A percentile compares a stretch with the other conserved stretches of the same genome.
Conservation (phyloP, 2,329 filamentous ascomycete genomes). For the Tolypocladium ophioglossoides region DNA sequence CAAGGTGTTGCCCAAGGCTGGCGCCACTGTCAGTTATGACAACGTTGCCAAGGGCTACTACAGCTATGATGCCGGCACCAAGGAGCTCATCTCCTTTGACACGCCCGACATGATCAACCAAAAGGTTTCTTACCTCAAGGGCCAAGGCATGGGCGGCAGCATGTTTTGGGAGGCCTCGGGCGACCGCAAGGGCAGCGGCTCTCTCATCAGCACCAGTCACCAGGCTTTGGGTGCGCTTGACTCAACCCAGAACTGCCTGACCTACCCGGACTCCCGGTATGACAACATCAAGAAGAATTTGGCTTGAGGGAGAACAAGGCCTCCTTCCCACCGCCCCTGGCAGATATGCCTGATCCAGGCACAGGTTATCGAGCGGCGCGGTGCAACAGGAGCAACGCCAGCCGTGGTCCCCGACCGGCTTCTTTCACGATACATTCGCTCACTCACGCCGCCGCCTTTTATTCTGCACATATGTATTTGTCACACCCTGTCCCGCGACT, state of each 20-base stretch:
- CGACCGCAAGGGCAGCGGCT: constrained; percentile 49
- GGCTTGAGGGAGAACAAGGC: constrained; percentile 4
- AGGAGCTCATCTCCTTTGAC: constrained; percentile 63
- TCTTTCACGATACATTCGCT: neutral
- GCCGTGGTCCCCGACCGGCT: neutral
- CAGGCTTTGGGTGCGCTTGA: constrained; percentile 32
- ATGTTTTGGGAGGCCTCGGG: constrained; percentile 83
- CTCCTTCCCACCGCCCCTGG: neutral
- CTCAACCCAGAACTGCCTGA: constrained; percentile 35
- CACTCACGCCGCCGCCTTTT: neutral
- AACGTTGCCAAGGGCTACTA: constrained; percentile 51
- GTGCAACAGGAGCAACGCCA: neutral
- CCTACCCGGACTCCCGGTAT: constrained; percentile 43
- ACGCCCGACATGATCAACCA: constrained; percentile 45
- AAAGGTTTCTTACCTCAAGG: constrained; percentile 58
- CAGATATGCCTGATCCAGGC: neutral
- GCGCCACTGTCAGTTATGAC: constrained; percentile 49
- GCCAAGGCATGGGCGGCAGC: constrained; percentile 54
- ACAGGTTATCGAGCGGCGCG: neutral
- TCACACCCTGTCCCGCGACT: neutral
- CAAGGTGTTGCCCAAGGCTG: constrained; percentile 58
- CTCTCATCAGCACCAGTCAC: constrained; percentile 44
- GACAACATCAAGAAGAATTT: constrained; percentile 35
- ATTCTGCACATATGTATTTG: neutral
- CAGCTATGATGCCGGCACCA: constrained; percentile 51